Conservation (phyloP, 441 rosid genomes). For the Aquilaria agallochum region DNA sequence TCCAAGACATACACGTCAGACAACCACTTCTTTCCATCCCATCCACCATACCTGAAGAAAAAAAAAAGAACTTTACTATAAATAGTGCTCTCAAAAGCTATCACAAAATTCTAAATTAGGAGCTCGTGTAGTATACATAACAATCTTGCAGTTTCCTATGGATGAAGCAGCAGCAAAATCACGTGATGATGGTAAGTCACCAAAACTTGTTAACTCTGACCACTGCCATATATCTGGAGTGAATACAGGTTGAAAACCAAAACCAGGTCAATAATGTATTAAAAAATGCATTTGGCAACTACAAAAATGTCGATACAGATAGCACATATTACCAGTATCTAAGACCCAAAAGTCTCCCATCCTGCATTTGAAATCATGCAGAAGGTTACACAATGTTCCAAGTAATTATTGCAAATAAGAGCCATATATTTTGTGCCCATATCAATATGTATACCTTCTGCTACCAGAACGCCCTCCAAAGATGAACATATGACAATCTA, state of each 20-base stretch:
- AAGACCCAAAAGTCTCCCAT: conserved; percentile 98
- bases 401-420: not conserved
- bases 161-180: conserved; percentile 95
- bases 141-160: conserved; percentile 84
- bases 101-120: conserved; percentile 14
- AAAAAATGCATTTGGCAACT: not conserved
- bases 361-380: conserved; percentile 38
- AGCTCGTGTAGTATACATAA: conserved; percentile 41
- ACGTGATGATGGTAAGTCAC: conserved; percentile 93
- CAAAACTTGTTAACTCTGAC: conserved; percentile 92
- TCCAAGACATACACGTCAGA: conserved; percentile 95
- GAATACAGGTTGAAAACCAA: conserved; percentile 14
- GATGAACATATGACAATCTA: conserved; percentile 94
- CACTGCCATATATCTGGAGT: conserved; percentile 97
- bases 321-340: conserved; percentile 67
- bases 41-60: conserved; percentile 86
- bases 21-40: conserved; percentile 99
- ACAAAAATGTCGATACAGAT: conserved; percentile 3
- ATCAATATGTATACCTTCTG: conserved; percentile 48
- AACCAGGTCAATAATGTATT: not conserved
- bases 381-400: conserved; percentile 3
- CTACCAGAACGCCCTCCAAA: conserved; percentile 87
- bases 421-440: not conserved
- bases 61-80: not conserved
- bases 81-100: not conserved